phyloP scores from a whole-genome alignment of 2,329 filamentous ascomycete species.

The Scorias spongiosa region DNA sequence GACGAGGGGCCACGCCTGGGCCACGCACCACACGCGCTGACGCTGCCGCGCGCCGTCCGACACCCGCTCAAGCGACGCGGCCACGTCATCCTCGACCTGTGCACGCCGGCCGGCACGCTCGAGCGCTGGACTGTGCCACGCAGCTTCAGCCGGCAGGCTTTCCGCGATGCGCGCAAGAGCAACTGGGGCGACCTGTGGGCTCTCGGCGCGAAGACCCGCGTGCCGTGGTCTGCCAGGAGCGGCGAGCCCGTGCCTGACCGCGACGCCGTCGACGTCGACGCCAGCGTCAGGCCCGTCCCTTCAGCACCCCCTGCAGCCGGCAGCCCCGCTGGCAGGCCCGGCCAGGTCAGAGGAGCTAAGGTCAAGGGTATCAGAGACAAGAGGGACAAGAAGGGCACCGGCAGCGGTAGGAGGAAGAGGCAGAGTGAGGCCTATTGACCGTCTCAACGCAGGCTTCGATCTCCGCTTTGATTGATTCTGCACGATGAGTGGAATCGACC shows the following conservation, averaged over 20 bases:
- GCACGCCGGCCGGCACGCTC: conserved; percentile 68
- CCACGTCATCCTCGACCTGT: conserved; percentile 80
- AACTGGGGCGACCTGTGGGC: conserved; percentile 93
- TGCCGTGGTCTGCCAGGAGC: conserved; percentile 39
- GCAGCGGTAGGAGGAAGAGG: conserved; percentile 13
- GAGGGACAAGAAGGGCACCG: conserved; percentile 21
- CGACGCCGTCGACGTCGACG: conserved; percentile 6
- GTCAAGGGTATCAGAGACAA: conserved; percentile 21
- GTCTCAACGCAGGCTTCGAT: too few species aligned
- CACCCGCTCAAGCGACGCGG: conserved; percentile 75
- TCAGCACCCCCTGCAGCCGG: neutral
- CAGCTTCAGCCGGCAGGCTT: conserved; percentile 66
- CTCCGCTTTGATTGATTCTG: too few species aligned
- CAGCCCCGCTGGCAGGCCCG: conserved; percentile 3
- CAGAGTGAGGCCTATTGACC: neutral
- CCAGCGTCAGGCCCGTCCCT: conserved; percentile 1
- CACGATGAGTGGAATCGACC: too few species aligned
- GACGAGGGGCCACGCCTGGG: conserved; percentile 1
- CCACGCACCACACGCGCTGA: conserved; percentile 32
- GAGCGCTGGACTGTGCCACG: conserved; percentile 90
- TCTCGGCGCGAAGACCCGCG: conserved; percentile 76
- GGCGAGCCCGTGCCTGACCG: conserved; percentile 7
- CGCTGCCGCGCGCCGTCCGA: conserved; percentile 63
- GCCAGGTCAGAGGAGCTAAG: conserved; percentile 21
- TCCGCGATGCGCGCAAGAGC: conserved; percentile 81